Base-by-base conservation (phyloP, 2,329 filamentous ascomycete genomes). In the Ilyonectria robusta region DNA sequence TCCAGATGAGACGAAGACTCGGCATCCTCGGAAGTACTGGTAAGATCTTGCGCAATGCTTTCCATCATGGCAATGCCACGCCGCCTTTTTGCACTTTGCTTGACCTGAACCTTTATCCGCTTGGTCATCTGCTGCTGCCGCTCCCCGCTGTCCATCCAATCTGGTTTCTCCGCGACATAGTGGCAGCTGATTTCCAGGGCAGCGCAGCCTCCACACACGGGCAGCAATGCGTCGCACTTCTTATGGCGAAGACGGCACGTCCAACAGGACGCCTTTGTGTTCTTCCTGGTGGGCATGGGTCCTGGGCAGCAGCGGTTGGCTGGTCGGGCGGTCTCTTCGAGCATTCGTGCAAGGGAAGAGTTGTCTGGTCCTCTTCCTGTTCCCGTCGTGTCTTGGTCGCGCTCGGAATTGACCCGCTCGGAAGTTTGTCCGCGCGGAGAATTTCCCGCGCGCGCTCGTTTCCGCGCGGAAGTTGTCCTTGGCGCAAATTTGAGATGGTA, bases 181-280 rank as follows among this genome's bases (percentile, higher is more conserved):
- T 85, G 72, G 69, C 86, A 88, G 21, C 80, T 80, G 56, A 88
- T 87, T 29, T 82, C 78, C 8, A 88, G 81, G 1, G 78, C 73
- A 8, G 75, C 72, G 75, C 86, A 88, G 40, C 68, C 75, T 1
- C 78, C 75, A 72, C 86, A 88, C 3, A 80, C 67, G 5, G 85
- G 85, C 1, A 76, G 79, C 8, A 61, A 72, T 67, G 84, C 82
- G 66, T 87, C 84, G 75, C 86, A 88, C 70, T 85, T 86, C 72
- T 88, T 88, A 62, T 83, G 84, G n/a, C 86, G 83, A 19, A 88
- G 78, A 10, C 85, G 83, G 63, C 86, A 88, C 0, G 85, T 87
- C 85, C 84, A 87, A 69, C 85, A 87, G 54, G 69, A 56, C 6
- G 35, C 23, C 9, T 57, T 65, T 44, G 15, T 55, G 44, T 21